Conservation (phyloP, 1,284 basidiomycete species). For the Cryptococcus sp. region DNA sequence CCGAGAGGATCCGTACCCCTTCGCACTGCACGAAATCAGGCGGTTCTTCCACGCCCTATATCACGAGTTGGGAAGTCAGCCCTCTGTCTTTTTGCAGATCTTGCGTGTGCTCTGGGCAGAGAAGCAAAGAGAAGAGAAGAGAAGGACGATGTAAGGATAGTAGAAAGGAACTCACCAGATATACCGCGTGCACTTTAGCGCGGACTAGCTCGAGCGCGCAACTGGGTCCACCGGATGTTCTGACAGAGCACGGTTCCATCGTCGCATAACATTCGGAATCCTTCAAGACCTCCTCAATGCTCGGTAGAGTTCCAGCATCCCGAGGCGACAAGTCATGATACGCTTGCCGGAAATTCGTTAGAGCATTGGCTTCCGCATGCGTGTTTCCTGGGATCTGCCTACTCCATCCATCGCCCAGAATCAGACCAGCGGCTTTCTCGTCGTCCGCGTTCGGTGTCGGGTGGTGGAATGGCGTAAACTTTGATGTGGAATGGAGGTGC, state of each 20-base stretch:
- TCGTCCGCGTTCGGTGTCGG: not conserved
- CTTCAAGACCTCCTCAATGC: conserved; percentile 59
- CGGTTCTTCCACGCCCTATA: conserved; percentile 80
- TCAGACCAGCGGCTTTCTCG: conserved; percentile 32
- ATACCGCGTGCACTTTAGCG: conserved; percentile 71
- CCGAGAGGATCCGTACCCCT: conserved; percentile 72
- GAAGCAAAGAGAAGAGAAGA: not conserved
- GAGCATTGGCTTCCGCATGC: conserved; percentile 94
- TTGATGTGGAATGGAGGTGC: conserved; percentile 39
- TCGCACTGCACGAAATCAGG: conserved; percentile 94
- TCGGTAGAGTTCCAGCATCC: conserved; percentile 45
- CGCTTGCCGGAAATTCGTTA: conserved; percentile 65
- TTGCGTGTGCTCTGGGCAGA: too few relatives aligned
- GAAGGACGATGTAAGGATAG: not conserved
- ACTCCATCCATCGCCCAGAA: conserved; percentile 83
- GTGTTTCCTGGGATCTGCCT: conserved; percentile 93
- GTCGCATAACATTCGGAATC: conserved; percentile 74
- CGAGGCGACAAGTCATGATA: conserved; percentile 48
- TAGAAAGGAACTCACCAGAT: conserved; percentile 58
- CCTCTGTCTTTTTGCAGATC: too few relatives aligned
- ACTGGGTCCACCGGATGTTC: conserved; percentile 81
- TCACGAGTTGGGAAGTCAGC: too few relatives aligned
- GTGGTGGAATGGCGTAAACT: conserved; percentile 22
- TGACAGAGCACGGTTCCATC: conserved; percentile 91
- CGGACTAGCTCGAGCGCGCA: conserved; percentile 84